Evolutionary conservation across 208 protist genomes (phyloP), one percentile per base, ranked within the genome.

Genomic region (Angomonas desouzai): DNA sequence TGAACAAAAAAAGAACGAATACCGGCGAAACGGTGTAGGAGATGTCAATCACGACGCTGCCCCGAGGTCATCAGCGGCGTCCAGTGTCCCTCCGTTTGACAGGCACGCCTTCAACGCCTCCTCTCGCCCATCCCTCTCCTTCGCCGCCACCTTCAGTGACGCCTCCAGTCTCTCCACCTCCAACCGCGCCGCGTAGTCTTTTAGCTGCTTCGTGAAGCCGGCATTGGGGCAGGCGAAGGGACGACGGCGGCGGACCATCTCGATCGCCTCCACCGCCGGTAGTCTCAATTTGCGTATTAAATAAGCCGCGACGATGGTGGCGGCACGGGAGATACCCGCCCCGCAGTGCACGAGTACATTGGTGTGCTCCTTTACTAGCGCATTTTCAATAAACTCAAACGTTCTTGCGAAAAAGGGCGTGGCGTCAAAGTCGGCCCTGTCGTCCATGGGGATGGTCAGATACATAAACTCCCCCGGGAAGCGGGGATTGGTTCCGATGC

Each of bases 291-390:
- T 89, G 18, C 76, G 72, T 16, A 94, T 88, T 11, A 94, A 59
- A 74, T 92, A 92, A 13, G 89, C 79, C 0, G 78, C 74, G 0
- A 83, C 75, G 67, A 92, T 71, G 25, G 81, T 88, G 23, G 89
- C 83, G 3, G 83, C 85, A 29, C 89, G 80, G 0, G 85, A 92
- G 57, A 95, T 95, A 43, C 85, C 89, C 2, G 83, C 85, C 0
- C 85, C 89, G 56, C 89, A 95, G 62, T 95, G 89, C 49, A 95
- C 83, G 4, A 91, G 70, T 20, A 95, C 83, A 0, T 55, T 76
- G 6, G 75, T 79, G 33, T 73, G 70, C n/a, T 48, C 34, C 36
- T 68, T 64, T 13, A 81, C 72, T 11, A 87, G 36, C 28, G 81
- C 83, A 2, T 74, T 74, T 49, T 91, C 82, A 49, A 92, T 91